Percentiles rank a stretch among this genome's conserved stretches.
Conservation (phyloP, 768 basidiomycete species). For the Amanita pseudoporphyria region DNA sequence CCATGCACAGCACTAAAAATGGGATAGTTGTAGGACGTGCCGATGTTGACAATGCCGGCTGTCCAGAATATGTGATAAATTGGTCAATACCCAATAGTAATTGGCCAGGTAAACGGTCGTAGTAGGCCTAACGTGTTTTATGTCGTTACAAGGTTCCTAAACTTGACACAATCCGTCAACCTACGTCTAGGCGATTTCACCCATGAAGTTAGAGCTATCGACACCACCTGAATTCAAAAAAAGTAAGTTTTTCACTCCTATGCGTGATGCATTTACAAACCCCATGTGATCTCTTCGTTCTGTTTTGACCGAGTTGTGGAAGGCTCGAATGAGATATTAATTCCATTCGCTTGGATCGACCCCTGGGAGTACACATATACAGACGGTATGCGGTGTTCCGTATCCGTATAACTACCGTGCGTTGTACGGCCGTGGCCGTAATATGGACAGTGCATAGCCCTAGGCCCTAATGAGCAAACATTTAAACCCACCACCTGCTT, state of each 20-base stretch:
- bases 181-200: constrained; percentile 33
- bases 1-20: no score
- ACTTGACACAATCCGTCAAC: constrained; percentile 5
- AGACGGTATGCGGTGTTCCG: no score
- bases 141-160: background rate
- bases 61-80: constrained; percentile 39
- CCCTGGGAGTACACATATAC: constrained; percentile 34
- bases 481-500: no score
- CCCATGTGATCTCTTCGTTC: constrained; percentile 50
- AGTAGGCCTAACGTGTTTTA: constrained; percentile 25
- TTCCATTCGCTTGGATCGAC: constrained; percentile 26
- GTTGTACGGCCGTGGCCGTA: no score
- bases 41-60: constrained; percentile 53
- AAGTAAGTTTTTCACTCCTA: constrained; percentile 14
- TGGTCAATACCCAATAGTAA: constrained; percentile 53
- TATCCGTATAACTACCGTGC: no score
- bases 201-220: constrained; percentile 34
- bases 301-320: constrained; percentile 21
- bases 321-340: constrained; percentile 47
- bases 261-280: constrained; percentile 18
- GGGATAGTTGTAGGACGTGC: constrained; percentile 12
- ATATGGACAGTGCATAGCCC: no score
- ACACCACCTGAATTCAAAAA: constrained; percentile 26
- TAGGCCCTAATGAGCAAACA: no score
- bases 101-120: constrained; percentile 37